phyloP scores from a whole-genome alignment of 2,329 filamentous ascomycete species.

The Elsinoe batatas region DNA sequence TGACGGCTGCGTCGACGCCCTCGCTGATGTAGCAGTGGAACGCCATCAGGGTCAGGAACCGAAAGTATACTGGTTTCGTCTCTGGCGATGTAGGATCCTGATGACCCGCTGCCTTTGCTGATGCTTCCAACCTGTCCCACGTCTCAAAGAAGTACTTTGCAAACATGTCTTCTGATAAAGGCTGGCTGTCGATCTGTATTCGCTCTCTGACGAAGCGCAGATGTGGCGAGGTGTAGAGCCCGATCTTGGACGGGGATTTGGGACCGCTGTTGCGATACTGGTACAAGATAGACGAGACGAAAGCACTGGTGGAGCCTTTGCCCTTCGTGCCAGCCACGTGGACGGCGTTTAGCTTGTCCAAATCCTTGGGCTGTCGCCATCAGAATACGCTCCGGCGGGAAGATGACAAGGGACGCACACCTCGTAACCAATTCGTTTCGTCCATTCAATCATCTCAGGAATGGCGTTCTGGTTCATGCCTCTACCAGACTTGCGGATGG shows the following conservation, averaged over 20 bases:
- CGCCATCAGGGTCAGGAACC: slow-evolving; percentile 80
- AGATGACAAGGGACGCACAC: slow-evolving; percentile 36
- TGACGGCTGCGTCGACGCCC: slow-evolving; percentile 65
- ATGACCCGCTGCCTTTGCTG: slow-evolving; percentile 40
- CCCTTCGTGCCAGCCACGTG: slow-evolving; percentile 93
- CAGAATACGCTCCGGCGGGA: not conserved
- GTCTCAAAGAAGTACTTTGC: slow-evolving; percentile 72
- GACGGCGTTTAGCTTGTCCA: slow-evolving; percentile 53
- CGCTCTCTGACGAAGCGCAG: slow-evolving; percentile 74
- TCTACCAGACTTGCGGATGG: slow-evolving; percentile 63
- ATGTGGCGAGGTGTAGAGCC: slow-evolving; percentile 79
- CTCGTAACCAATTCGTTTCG: slow-evolving; percentile 63
- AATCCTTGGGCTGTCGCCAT: slow-evolving; percentile 45
- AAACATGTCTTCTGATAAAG: slow-evolving; percentile 60
- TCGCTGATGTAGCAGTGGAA: slow-evolving; percentile 72
- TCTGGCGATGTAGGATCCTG: slow-evolving; percentile 39
- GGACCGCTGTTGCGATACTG: slow-evolving; percentile 40
- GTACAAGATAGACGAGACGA: slow-evolving; percentile 67
- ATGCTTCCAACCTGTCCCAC: slow-evolving; percentile 58
- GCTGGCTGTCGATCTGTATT: slow-evolving; percentile 66
- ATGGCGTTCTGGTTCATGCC: slow-evolving; percentile 66
- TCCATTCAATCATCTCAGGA: slow-evolving; percentile 74
- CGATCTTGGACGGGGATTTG: slow-evolving; percentile 40
- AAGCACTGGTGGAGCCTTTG: slow-evolving; percentile 81
- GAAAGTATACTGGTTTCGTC: slow-evolving; percentile 83